Evolutionary conservation across 2,329 filamentous ascomycete genomes (phyloP).

Genomic region (Fusarium cyanostomum): DNA sequence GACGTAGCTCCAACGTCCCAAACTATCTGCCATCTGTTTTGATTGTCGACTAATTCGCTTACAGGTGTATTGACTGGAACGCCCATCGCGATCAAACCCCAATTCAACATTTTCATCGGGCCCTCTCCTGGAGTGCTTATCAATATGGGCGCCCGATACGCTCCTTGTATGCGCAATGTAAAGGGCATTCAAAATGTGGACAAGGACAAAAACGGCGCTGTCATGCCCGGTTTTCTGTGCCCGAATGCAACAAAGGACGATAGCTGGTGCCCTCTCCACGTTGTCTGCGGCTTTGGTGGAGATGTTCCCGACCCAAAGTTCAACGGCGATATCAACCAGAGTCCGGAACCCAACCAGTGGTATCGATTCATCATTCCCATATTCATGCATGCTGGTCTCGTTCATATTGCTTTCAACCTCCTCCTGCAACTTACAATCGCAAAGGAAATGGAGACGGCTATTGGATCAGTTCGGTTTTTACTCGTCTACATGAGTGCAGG

Average conservation of each 20-base stretch:
- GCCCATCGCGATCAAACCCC: constrained; percentile 80
- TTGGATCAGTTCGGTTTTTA: constrained; percentile 87
- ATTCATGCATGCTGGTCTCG: constrained; percentile 91
- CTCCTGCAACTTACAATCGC: constrained; percentile 89
- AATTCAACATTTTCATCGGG: constrained; percentile 97
- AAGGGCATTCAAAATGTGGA: constrained; percentile 67
- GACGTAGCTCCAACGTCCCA: not conserved
- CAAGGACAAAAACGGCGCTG: not conserved
- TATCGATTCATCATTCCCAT: constrained; percentile 96
- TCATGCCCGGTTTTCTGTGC: constrained; percentile 73
- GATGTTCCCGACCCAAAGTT: constrained; percentile 70
- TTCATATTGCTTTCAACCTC: constrained; percentile 97
- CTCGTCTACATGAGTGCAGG: constrained; percentile 90
- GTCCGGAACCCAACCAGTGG: constrained; percentile 87
- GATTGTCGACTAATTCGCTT: constrained; percentile 17
- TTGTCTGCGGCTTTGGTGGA: constrained; percentile 85
- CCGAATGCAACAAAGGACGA: constrained; percentile 77
- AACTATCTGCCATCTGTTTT: not conserved
- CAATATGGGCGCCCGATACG: constrained; percentile 94
- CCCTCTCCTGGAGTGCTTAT: constrained; percentile 90
- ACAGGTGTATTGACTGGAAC: constrained; percentile 79
- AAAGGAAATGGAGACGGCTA: constrained; percentile 89
- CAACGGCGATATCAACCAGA: constrained; percentile 59
- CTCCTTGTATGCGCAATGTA: constrained; percentile 93
- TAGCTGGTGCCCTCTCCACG: constrained; percentile 73